These are phyloP conservation scores for Phytopythium aichiense DNA, from an alignment of 352 stramenopile species.

Conservation along the genomic window DNA sequence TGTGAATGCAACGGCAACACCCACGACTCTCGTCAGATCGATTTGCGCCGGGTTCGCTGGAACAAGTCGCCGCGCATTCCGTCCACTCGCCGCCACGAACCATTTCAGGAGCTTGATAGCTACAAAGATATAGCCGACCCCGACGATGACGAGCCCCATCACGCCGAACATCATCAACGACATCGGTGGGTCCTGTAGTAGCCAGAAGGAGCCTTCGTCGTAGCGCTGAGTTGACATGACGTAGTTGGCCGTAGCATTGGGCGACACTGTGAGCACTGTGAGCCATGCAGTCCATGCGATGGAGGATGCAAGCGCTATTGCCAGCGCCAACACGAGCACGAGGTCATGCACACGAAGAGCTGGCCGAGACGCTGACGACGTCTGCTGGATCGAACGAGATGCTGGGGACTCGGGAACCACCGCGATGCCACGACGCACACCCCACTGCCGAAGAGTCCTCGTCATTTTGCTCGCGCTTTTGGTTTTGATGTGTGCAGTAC, in stretches of 20 bases:
- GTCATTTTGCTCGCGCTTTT: not conserved
- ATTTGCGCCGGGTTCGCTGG: not conserved
- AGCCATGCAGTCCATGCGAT: conserved; percentile 1
- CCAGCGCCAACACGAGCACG: not conserved
- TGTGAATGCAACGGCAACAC: not conserved
- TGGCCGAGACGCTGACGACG: not conserved
- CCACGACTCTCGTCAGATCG: not conserved
- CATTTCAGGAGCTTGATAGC: conserved; percentile 7
- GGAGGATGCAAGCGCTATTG: not conserved
- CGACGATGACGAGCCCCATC: conserved; percentile 14
- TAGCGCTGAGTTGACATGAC: conserved; percentile 25
- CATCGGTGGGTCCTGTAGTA: conserved; percentile 21
- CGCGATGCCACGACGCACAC: not conserved
- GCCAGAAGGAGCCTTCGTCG: conserved; percentile 36
- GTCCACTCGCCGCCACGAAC: not conserved
- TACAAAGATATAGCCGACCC: conserved; percentile 20
- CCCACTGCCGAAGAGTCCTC: not conserved
- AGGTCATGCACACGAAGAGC: not conserved
- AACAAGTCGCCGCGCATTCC: not conserved
- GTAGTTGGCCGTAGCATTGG: conserved; percentile 30
- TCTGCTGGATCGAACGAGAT: not conserved
- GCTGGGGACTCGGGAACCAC: not conserved
- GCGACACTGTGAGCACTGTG: not conserved
- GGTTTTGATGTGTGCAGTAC: not conserved
- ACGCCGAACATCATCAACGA: conserved; percentile 16